phyloP scores from a whole-genome alignment of 2,329 filamentous ascomycete species.

The Torrubiella hemipterigena region DNA sequence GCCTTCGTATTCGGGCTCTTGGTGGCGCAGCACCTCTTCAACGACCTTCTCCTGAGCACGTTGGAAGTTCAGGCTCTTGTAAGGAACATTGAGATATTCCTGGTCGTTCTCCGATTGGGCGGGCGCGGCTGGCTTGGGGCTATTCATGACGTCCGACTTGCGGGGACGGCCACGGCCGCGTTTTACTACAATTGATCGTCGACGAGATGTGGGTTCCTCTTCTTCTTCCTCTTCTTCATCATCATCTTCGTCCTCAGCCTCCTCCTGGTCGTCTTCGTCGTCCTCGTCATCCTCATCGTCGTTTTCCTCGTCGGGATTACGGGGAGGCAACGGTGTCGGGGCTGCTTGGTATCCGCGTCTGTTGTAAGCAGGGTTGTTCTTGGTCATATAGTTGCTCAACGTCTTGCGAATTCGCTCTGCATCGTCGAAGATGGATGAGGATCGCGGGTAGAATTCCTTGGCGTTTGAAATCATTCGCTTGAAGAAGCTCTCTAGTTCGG shows the following conservation, averaged over 20 bases:
- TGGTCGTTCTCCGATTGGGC: constrained; percentile 33
- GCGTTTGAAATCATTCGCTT: constrained; percentile 83
- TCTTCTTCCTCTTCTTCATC: constrained; percentile 15
- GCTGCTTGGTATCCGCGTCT: constrained; percentile 55
- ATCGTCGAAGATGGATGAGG: constrained; percentile 64
- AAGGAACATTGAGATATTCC: constrained; percentile 45
- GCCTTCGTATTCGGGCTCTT: constrained; percentile 58
- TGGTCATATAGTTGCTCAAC: constrained; percentile 77
- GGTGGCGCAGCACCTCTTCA: constrained; percentile 57
- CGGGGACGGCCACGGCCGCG: constrained; percentile 11
- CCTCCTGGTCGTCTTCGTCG: constrained; percentile 14
- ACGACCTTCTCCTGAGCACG: constrained; percentile 79
- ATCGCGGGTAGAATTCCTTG: constrained; percentile 70
- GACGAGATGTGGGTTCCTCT: constrained; percentile 11
- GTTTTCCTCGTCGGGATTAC: constrained; percentile 17
- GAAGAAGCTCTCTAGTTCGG: constrained; percentile 70
- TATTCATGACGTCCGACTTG: constrained; percentile 25
- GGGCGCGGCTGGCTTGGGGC: constrained; percentile 21
- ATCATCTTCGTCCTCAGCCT: constrained; percentile 12
- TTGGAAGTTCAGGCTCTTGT: constrained; percentile 66
- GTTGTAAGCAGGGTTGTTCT: constrained; percentile 73
- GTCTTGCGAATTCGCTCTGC: constrained; percentile 80
- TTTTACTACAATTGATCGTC: neutral
- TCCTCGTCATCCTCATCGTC: constrained; percentile 17
- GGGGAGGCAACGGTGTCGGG: constrained; percentile 60